Evolutionary conservation across 1,284 basidiomycete species (phyloP).

Genomic region (Tilletia indica): DNA sequence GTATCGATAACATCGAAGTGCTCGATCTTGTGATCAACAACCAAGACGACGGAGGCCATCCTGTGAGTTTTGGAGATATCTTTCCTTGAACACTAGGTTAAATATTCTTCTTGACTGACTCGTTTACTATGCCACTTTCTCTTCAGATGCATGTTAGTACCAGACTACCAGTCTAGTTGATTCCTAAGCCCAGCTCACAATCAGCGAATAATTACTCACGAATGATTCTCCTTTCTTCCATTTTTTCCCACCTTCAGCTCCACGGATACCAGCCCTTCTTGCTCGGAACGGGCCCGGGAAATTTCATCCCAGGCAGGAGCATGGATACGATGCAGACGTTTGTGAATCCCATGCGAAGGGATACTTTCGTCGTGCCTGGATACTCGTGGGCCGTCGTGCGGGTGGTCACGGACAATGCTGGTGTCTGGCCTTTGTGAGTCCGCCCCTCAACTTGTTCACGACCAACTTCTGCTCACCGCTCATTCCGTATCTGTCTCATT

Average conservation of each 20-base stretch:
- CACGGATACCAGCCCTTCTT: slow-evolving; percentile 44
- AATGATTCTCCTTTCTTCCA: background rate
- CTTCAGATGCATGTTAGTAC: slow-evolving; percentile 6
- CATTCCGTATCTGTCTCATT: background rate
- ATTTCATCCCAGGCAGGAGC: slow-evolving; percentile 32
- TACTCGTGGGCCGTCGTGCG: slow-evolving; percentile 42
- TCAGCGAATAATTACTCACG: background rate
- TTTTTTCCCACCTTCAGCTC: slow-evolving; percentile 21
- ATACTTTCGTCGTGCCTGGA: slow-evolving; percentile 53
- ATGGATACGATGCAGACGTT: slow-evolving; percentile 35
- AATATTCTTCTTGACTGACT: background rate
- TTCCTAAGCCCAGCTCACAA: background rate
- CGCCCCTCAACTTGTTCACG: background rate
- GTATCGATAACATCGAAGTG: slow-evolving; percentile 33
- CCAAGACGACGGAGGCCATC: slow-evolving; percentile 52
- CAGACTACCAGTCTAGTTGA: background rate
- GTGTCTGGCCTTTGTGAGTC: slow-evolving; percentile 29
- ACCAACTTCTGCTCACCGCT: too few relatives aligned
- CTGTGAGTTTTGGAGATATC: slow-evolving; percentile 22
- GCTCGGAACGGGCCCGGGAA: slow-evolving; percentile 52
- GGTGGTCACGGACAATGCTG: slow-evolving; percentile 33
- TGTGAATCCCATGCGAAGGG: slow-evolving; percentile 56
- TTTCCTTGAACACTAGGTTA: background rate
- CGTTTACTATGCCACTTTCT: slow-evolving; percentile 10
- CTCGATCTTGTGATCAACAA: slow-evolving; percentile 55